Base-by-base conservation (phyloP, 2,329 filamentous ascomycete species). In the Pseudocercospora pini-densiflorae region DNA sequence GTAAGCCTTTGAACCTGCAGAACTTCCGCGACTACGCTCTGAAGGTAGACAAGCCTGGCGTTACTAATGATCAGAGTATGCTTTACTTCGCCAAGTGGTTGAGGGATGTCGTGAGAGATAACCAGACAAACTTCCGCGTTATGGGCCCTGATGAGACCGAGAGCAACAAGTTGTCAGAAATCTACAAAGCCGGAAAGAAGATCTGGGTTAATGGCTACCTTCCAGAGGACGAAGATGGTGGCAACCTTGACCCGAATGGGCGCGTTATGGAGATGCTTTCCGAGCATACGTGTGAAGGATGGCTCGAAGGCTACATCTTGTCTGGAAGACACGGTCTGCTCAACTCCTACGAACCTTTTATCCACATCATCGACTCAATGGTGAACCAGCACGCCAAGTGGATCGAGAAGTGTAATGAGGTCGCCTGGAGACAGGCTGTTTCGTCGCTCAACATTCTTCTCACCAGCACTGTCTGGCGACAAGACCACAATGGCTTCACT, bases 361-460 rank as follows among this genome's bases (percentile, higher is more conserved):
- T 93, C 66, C 90, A 93, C 75, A 88, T 94, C 73, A 92, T 94
- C 73, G 90, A 93, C 78, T 92, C 89, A 1, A 94, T 94, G 91
- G 91, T 94, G 67, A 93, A 92, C 77, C 91, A 92, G 81, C 91
- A 94, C 80, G 92, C 90, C 82, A 94, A 94, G 78, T 93, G 91
- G 91, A 86, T 93, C 59, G 91, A 94, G 78, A 94, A 93, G 81
- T 91, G 88, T 70, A 82, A 89, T n/a, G 91, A 93, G 75, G 89
- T 93, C 21, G 88, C 91, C 73, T 94, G 91, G 91, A 88, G 91
- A 60, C 86, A 84, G 72, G 89, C 89, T 77, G 82, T 93, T 10
- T 86, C 90, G 8, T 93, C 90, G 0, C 86, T 94, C 72, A 94
- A 94, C 80, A 93, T 93, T 71, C 85, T 94, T 14, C 84, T 93